These are phyloP conservation scores for Hypomyces perniciosus DNA, from an alignment of 2,329 filamentous ascomycete genomes.

Conservation along the genomic window DNA sequence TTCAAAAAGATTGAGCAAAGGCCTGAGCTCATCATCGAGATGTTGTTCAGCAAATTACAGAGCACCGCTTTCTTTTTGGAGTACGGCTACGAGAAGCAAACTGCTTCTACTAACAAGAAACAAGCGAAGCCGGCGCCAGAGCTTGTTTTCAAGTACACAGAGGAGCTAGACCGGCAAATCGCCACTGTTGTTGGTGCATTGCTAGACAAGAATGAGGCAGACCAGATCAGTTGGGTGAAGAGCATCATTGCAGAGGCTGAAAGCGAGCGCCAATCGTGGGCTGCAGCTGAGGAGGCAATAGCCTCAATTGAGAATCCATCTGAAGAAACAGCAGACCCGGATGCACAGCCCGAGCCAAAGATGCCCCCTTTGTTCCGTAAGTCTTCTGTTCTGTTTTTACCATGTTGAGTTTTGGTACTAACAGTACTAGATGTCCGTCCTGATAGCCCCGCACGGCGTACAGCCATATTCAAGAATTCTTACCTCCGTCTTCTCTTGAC, in stretches of 20 bases:
- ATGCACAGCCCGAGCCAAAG: slow-evolving; percentile 22
- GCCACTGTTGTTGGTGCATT: slow-evolving; percentile 74
- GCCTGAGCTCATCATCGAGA: slow-evolving; percentile 79
- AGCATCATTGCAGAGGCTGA: slow-evolving; percentile 61
- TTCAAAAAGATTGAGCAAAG: slow-evolving; percentile 80
- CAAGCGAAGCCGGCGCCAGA: slow-evolving; percentile 68
- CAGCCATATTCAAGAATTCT: slow-evolving; percentile 82
- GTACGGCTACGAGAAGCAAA: slow-evolving; percentile 81
- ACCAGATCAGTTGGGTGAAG: slow-evolving; percentile 78
- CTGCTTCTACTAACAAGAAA: slow-evolving; percentile 55
- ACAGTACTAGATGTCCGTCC: slow-evolving; percentile 50
- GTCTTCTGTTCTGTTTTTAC: slow-evolving; percentile 8
- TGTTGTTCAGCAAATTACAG: slow-evolving; percentile 90
- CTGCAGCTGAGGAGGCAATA: slow-evolving; percentile 60
- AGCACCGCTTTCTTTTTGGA: slow-evolving; percentile 82
- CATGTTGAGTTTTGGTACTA: slow-evolving; percentile 20
- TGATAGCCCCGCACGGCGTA: slow-evolving; percentile 59
- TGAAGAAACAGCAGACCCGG: slow-evolving; percentile 27
- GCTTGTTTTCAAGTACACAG: slow-evolving; percentile 70
- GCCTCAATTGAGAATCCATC: slow-evolving; percentile 30
- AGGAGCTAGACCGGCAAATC: slow-evolving; percentile 65
- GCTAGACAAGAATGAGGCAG: slow-evolving; percentile 70
- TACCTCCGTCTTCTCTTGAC: slow-evolving; percentile 80
- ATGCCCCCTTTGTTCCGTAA: slow-evolving; percentile 29
- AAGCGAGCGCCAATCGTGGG: slow-evolving; percentile 71